Conservation (phyloP, 345 rosid species). For the Syzygium jambos region DNA sequence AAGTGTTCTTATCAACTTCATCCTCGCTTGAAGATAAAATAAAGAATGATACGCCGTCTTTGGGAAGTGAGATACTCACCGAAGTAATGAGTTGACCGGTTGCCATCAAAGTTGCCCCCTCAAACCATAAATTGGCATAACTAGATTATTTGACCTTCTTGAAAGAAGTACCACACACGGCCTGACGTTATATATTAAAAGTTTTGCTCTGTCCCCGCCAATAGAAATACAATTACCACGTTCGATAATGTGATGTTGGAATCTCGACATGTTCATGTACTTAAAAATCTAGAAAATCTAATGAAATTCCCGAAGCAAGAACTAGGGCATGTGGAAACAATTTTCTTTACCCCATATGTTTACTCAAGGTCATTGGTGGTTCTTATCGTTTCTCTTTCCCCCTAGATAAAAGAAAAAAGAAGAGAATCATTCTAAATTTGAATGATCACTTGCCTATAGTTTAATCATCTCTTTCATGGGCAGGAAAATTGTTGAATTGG, state of each 20-base stretch:
- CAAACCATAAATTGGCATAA: neutral
- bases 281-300: neutral
- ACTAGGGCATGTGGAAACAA: neutral
- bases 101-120: neutral
- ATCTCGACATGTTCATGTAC: neutral
- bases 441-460: neutral
- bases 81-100: neutral
- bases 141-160: neutral
- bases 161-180: neutral
- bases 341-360: neutral
- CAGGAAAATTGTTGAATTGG: neutral
- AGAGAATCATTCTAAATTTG: neutral
- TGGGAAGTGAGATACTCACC: neutral
- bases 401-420: neutral
- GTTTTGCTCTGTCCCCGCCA: neutral
- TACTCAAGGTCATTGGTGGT: neutral
- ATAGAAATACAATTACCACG: neutral
- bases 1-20: neutral
- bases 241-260: neutral
- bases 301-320: neutral
- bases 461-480: neutral
- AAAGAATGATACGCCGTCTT: neutral
- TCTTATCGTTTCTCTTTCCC: neutral
- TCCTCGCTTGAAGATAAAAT: neutral
- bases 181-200: neutral